Conservation (phyloP, 495 filamentous ascomycete genomes). For the Rhypophila decipiens region DNA sequence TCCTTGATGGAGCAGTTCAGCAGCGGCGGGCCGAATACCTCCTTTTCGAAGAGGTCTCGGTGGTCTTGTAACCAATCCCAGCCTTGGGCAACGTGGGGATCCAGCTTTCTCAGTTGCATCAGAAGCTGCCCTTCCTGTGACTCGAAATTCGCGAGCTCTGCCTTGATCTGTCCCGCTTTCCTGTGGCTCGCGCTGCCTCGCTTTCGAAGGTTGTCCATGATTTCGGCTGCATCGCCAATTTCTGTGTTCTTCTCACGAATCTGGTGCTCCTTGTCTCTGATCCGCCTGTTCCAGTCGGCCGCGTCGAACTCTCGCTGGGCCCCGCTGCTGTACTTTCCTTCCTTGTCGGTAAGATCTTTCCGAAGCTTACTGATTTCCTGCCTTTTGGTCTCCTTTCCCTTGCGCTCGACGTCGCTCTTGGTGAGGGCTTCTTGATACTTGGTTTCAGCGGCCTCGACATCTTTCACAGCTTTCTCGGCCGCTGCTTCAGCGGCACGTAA, state of each 20-base stretch:
- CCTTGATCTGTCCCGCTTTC: slow-evolving; percentile 25
- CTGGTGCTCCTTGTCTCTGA: slow-evolving; percentile 44
- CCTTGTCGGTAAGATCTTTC: slow-evolving; percentile 36
- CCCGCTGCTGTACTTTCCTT: slow-evolving; percentile 38
- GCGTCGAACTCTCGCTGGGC: slow-evolving; percentile 43
- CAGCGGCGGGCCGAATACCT: slow-evolving; percentile 80
- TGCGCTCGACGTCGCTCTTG: slow-evolving; percentile 53
- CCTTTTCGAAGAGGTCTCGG: slow-evolving; percentile 63
- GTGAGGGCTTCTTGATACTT: slow-evolving; percentile 49
- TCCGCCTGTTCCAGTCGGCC: slow-evolving; percentile 45
- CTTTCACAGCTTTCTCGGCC: slow-evolving; percentile 43
- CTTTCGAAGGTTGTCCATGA: slow-evolving; percentile 24
- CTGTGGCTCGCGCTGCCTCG: slow-evolving; percentile 16
- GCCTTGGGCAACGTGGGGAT: slow-evolving; percentile 56
- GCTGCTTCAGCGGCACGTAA: slow-evolving; percentile 45
- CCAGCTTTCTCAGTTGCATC: slow-evolving; percentile 49
- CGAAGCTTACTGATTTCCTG: slow-evolving; percentile 40
- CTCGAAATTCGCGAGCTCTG: slow-evolving; percentile 54
- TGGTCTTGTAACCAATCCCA: slow-evolving; percentile 80
- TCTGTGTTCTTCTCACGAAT: slow-evolving; percentile 39
- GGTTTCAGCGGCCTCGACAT: slow-evolving; percentile 48
- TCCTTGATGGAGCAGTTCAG: slow-evolving; percentile 78
- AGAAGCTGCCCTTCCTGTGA: slow-evolving; percentile 74
- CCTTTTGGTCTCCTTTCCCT: slow-evolving; percentile 42
- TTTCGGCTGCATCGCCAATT: slow-evolving; percentile 20